Evolutionary conservation across 805 yeast species (phyloP).

Genomic region (Allodekkera sacchari): DNA sequence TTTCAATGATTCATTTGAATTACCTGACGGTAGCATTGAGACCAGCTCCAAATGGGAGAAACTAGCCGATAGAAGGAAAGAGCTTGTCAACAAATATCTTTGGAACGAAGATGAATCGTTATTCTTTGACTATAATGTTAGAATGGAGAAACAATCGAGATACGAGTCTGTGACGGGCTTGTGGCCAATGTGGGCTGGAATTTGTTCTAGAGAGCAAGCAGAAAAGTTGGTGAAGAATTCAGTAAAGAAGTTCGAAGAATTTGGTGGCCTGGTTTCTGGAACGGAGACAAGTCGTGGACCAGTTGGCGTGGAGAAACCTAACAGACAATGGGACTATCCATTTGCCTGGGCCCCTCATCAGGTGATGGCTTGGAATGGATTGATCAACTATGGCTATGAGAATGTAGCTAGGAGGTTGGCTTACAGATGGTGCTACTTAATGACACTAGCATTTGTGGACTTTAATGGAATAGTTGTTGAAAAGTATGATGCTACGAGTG

Average conservation of each 20-base stretch:
- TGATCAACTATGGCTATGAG: slow-evolving; percentile 59
- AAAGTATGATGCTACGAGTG: slow-evolving; percentile 82
- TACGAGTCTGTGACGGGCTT: slow-evolving; percentile 85
- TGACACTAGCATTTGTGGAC: slow-evolving; percentile 85
- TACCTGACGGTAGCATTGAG: slow-evolving; percentile 35
- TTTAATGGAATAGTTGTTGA: slow-evolving; percentile 93
- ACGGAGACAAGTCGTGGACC: slow-evolving; percentile 68
- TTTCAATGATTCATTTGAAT: slow-evolving; percentile 42
- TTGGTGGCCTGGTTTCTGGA: slow-evolving; percentile 87
- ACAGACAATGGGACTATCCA: slow-evolving; percentile 97
- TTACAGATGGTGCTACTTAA: slow-evolving; percentile 83
- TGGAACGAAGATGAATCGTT: slow-evolving; percentile 80
- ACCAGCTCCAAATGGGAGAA: slow-evolving; percentile 49
- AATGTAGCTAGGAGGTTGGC: slow-evolving; percentile 62
- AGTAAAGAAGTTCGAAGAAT: slow-evolving; percentile 64
- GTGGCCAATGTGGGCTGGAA: slow-evolving; percentile 89
- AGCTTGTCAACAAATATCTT: slow-evolving; percentile 52
- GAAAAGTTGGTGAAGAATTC: slow-evolving; percentile 45
- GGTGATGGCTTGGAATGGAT: slow-evolving; percentile 86
- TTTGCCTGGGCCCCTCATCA: slow-evolving; percentile 99
- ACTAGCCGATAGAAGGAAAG: slow-evolving; percentile 48
- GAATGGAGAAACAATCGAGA: slow-evolving; percentile 41
- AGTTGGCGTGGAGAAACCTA: slow-evolving; percentile 62
- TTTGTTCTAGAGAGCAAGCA: slow-evolving; percentile 62
- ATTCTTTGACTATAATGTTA: slow-evolving; percentile 78